Conservation (phyloP, 169 alveolate species). For the Haemoproteus tartakovskyi region DNA sequence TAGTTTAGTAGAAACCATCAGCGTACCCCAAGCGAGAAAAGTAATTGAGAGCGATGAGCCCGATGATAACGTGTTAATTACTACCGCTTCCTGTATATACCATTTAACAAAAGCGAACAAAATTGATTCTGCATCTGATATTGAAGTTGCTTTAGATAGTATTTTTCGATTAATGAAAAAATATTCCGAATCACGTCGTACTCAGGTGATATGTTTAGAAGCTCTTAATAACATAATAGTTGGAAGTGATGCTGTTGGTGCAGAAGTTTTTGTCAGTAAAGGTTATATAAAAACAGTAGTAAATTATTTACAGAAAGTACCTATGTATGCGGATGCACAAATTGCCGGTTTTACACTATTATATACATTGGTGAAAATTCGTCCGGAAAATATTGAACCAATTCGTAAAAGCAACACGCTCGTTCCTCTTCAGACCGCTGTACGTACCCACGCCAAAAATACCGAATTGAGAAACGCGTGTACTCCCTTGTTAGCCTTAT, state of each 20-base stretch:
- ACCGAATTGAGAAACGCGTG: conserved; percentile 80
- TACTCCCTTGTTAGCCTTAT: conserved; percentile 84
- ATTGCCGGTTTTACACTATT: conserved; percentile 81
- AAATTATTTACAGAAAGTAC: conserved; percentile 79
- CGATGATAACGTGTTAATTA: conserved; percentile 83
- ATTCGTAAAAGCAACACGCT: conserved; percentile 68
- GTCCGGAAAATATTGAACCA: conserved; percentile 68
- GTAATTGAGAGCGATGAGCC: conserved; percentile 83
- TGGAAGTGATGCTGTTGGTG: conserved; percentile 74
- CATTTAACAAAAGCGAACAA: conserved; percentile 77
- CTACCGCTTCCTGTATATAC: conserved; percentile 77
- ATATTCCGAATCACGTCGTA: conserved; percentile 82
- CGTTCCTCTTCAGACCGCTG: conserved; percentile 73
- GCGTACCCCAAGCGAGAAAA: conserved; percentile 82
- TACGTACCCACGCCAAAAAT: conserved; percentile 85
- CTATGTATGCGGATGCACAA: conserved; percentile 85
- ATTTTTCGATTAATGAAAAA: conserved; percentile 81
- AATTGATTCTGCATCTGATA: conserved; percentile 62
- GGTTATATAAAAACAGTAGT: conserved; percentile 79
- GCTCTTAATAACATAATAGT: conserved; percentile 78
- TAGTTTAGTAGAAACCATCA: conserved; percentile 74
- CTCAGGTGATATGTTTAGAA: conserved; percentile 81
- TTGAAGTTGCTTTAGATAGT: conserved; percentile 75
- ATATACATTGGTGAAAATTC: conserved; percentile 72
- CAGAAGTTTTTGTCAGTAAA: conserved; percentile 72